Percentiles rank a stretch among this genome's conserved stretches.
These are phyloP conservation scores for Corallochytrium limacisporum DNA, from an alignment of 78 protist genomes.

Conservation along the genomic window DNA sequence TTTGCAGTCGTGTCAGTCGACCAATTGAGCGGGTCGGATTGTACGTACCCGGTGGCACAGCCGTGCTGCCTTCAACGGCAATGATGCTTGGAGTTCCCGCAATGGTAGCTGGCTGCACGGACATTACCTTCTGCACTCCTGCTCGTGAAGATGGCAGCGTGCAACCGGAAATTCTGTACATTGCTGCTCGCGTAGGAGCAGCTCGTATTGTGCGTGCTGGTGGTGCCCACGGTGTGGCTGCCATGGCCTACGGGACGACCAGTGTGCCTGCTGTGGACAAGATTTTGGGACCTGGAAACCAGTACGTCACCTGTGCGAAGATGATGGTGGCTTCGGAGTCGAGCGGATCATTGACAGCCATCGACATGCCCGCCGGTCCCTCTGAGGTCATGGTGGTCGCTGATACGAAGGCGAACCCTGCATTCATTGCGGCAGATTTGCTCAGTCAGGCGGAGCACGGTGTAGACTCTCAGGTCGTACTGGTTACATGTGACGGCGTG, in stretches of 20 bases:
- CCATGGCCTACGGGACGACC: conserved; percentile 53
- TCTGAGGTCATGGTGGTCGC: conserved; percentile 48
- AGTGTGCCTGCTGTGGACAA: conserved; percentile 34
- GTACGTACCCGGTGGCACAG: conserved; percentile 39
- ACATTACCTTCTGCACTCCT: conserved; percentile 4
- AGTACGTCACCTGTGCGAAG: conserved; percentile 71
- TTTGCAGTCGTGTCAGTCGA: not conserved
- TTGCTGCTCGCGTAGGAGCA: conserved; percentile 16
- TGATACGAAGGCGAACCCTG: conserved; percentile 41
- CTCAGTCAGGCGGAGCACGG: conserved; percentile 71
- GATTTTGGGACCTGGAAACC: conserved; percentile 54
- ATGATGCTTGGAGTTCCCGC: conserved; percentile 31
- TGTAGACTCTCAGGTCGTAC: conserved; percentile 26
- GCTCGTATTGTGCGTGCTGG: conserved; percentile 17
- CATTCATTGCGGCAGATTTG: conserved; percentile 49
- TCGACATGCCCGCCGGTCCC: conserved; percentile 78
- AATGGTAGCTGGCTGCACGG: conserved; percentile 22
- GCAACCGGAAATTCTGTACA: conserved; percentile 5
- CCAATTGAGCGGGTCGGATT: conserved; percentile 23
- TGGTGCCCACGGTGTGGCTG: conserved; percentile 73
- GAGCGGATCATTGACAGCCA: too few relatives aligned
- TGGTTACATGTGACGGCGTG: too few relatives aligned
- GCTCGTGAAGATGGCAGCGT: conserved; percentile 3
- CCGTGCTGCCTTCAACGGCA: conserved; percentile 23
- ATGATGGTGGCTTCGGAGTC: too few relatives aligned